Evolutionary conservation across 345 rosid genomes (phyloP).

Genomic region (Citropsis articulata): DNA sequence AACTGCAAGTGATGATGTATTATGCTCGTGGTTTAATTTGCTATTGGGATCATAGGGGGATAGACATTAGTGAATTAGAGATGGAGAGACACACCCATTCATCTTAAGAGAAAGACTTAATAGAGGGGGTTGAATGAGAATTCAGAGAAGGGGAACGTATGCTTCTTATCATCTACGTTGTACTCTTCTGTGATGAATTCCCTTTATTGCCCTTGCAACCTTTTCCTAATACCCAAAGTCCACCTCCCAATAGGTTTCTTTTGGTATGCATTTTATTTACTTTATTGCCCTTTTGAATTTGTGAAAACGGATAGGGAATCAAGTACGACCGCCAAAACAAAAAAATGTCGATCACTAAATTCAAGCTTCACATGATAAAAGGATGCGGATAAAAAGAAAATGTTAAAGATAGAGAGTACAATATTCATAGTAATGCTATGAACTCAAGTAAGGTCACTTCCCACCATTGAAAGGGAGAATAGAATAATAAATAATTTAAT

Average conservation of each 20-base stretch:
- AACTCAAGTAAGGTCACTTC: too few relatives aligned
- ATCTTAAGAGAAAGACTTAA: background rate
- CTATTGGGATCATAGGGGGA: background rate
- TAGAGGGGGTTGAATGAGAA: conserved; percentile 3
- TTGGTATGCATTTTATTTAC: conserved; percentile 9
- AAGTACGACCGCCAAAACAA: too few relatives aligned
- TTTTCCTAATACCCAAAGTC: background rate
- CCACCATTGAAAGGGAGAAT: too few relatives aligned
- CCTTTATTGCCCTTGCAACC: conserved; percentile 30
- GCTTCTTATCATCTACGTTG: conserved; percentile 15
- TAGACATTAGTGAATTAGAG: background rate
- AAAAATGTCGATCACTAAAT: too few relatives aligned
- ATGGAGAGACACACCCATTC: background rate
- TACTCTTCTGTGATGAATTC: conserved; percentile 9
- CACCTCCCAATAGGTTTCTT: background rate
- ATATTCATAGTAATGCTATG: too few relatives aligned
- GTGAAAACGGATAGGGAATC: too few relatives aligned
- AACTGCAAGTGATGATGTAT: background rate
- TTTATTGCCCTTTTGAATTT: conserved; percentile 17
- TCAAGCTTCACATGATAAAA: too few relatives aligned
- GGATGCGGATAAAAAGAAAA: too few relatives aligned
- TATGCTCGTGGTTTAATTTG: background rate
- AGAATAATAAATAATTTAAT: too few relatives aligned
- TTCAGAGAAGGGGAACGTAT: conserved; percentile 11
- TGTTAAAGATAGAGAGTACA: too few relatives aligned